phyloP scores from a whole-genome alignment of 2,329 filamentous ascomycete species.

The Epichloe coenophiala region DNA sequence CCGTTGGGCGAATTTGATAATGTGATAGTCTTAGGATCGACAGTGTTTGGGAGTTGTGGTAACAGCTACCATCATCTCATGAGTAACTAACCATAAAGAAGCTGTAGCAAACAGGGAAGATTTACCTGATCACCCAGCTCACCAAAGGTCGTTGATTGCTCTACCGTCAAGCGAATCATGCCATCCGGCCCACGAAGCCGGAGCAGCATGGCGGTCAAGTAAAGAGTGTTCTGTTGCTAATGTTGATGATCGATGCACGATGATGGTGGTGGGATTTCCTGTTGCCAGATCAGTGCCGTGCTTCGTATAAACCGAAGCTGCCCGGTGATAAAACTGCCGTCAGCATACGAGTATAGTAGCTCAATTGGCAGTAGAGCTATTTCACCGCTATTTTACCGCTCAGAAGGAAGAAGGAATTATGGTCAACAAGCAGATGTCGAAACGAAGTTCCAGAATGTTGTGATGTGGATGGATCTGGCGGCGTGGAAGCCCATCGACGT shows the following conservation, averaged over 20 bases:
- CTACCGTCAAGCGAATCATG: constrained; percentile 73
- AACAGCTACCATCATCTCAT: constrained; percentile 32
- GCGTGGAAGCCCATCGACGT: constrained; percentile 7
- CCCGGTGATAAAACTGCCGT: background rate
- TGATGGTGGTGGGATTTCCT: background rate
- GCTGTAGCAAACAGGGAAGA: background rate
- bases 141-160: constrained; percentile 59
- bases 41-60: constrained; percentile 44
- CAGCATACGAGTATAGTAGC: background rate
- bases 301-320: background rate
- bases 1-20: constrained; percentile 48
- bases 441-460: background rate
- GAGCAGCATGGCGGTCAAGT: constrained; percentile 51
- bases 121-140: constrained; percentile 41
- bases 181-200: constrained; percentile 85
- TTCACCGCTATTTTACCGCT: background rate
- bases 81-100: background rate
- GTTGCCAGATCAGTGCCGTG: background rate
- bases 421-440: background rate
- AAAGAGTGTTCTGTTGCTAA: constrained; percentile 7
- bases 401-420: background rate
- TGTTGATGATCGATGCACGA: background rate
- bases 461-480: background rate
- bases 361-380: background rate
- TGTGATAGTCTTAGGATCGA: constrained; percentile 45